A percentile compares a stretch with the other conserved stretches of the same genome.
Evolutionary conservation across 1,284 basidiomycete species (phyloP).

Genomic region (Ganoderma lucidum): DNA sequence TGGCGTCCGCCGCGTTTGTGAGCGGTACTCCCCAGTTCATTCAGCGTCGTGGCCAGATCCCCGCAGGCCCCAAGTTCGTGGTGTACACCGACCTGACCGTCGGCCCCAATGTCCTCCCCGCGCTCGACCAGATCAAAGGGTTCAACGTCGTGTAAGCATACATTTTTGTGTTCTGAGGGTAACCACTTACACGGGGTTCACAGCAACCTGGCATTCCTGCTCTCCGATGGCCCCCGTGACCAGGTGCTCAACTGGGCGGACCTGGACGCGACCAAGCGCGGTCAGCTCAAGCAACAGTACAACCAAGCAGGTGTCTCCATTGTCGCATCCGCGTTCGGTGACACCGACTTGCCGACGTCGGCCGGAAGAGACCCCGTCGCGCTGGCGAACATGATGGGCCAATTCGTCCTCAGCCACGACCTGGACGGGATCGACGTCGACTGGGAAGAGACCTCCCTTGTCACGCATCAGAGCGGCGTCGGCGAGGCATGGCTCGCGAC

Average conservation of each 20-base stretch:
- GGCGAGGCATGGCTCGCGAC: constrained; percentile 52
- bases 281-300: constrained; percentile 50
- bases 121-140: constrained; percentile 26
- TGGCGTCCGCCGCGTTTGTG: neutral
- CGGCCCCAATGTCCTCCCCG: constrained; percentile 17
- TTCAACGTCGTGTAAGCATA: constrained; percentile 27
- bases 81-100: constrained; percentile 12
- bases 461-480: constrained; percentile 43
- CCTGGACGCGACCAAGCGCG: constrained; percentile 36
- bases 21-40: constrained; percentile 4
- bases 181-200: neutral
- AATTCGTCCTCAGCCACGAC: constrained; percentile 43
- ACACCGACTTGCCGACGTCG: constrained; percentile 57
- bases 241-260: constrained; percentile 19
- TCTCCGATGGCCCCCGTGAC: constrained; percentile 18
- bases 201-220: constrained; percentile 28
- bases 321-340: constrained; percentile 59
- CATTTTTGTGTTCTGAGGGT: neutral
- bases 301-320: constrained; percentile 54
- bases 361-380: constrained; percentile 47
- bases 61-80: constrained; percentile 14
- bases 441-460: constrained; percentile 59
- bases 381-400: constrained; percentile 54
- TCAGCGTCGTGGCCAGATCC: neutral
- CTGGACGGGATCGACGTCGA: constrained; percentile 68